Base-by-base conservation (phyloP, 345 rosid genomes). In the Salix udensis region DNA sequence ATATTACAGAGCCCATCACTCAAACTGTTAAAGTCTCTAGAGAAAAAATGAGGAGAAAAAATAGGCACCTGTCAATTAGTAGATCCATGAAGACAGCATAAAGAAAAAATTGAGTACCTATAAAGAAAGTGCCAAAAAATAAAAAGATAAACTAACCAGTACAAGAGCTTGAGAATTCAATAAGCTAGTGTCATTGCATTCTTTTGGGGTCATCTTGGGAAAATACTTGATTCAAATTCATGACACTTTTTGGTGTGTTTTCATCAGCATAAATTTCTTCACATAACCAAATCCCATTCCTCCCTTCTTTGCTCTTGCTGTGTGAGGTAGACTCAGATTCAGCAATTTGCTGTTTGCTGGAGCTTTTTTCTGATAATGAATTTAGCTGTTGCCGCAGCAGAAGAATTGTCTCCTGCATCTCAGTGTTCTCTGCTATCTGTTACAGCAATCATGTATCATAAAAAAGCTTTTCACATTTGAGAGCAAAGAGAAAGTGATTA, bases 331-430 rank as follows among this genome's bases (percentile, higher is more conserved):
- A 65, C 70, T 73, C 82, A 48, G 84, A 80, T 81, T 82, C 82
- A 62, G 66, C 84, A 82, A 67, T 74, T 70, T 76, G 76, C 67
- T 77, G 82, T 31, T 82, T 67, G 68, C 62, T 58, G 64, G 81
- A 77, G 67, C 68, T 66, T 73, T 52, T 84, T 36, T 84, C 76
- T 15, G 78, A 75, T 71, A 69, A 74, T 68, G 82, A 80, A 82
- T 80, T 73, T 71, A 87, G 82, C 74, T 82, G 90, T 73, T 88
- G 90, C 78, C 91, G 82, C 55, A 88, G 77, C 72, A 87, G 77
- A 84, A 85, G 85, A 74, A 87, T 79, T n/a, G 86, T 88, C 84
- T 86, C 92, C 82, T 88, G 91, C 88, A 86, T 81, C 80, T 86
- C 94, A 68, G 69, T 69, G 69, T 87, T 88, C 87, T 87, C 92